These are phyloP conservation scores for Fusarium sambucinum DNA, from an alignment of 2,329 filamentous ascomycete species.

Conservation along the genomic window DNA sequence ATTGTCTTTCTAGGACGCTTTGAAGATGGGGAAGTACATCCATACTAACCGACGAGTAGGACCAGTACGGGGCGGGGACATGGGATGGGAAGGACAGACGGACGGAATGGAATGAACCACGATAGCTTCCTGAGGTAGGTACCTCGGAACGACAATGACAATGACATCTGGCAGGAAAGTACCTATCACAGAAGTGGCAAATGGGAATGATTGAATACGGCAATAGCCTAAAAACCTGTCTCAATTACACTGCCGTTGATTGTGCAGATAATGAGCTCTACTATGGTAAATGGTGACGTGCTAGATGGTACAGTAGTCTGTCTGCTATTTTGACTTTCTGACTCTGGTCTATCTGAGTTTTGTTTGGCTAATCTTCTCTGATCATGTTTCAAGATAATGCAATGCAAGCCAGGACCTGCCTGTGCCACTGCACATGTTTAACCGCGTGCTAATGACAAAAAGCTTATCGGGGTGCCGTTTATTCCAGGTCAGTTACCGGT, in stretches of 20 bases:
- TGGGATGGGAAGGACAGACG: background rate
- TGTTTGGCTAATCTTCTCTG: conserved; percentile 26
- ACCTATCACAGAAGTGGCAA: background rate
- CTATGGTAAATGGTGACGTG: conserved; percentile 41
- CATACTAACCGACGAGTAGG: background rate
- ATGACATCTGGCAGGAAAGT: background rate
- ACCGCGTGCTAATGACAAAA: conserved; percentile 22
- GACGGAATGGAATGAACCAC: conserved; percentile 16
- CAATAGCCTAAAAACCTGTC: conserved; percentile 8
- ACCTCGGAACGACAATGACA: conserved; percentile 3
- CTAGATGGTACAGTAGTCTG: conserved; percentile 12
- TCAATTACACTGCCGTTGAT: background rate
- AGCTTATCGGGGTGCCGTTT: conserved; percentile 24
- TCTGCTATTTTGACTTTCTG: conserved; percentile 24
- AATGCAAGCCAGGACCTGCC: conserved; percentile 26
- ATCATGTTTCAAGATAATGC: conserved; percentile 36
- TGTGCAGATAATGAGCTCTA: conserved; percentile 3
- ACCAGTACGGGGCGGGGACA: conserved; percentile 10
- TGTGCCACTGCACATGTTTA: conserved; percentile 12
- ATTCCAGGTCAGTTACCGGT: conserved; percentile 5
- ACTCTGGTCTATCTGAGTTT: conserved; percentile 15
- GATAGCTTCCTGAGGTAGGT: conserved; percentile 30
- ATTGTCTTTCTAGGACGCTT: conserved; percentile 25
- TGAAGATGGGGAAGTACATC: conserved; percentile 8
- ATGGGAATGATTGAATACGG: conserved; percentile 15